phyloP scores from a whole-genome alignment of 2,329 filamentous ascomycete species.

The Cercospora nicotianae region DNA sequence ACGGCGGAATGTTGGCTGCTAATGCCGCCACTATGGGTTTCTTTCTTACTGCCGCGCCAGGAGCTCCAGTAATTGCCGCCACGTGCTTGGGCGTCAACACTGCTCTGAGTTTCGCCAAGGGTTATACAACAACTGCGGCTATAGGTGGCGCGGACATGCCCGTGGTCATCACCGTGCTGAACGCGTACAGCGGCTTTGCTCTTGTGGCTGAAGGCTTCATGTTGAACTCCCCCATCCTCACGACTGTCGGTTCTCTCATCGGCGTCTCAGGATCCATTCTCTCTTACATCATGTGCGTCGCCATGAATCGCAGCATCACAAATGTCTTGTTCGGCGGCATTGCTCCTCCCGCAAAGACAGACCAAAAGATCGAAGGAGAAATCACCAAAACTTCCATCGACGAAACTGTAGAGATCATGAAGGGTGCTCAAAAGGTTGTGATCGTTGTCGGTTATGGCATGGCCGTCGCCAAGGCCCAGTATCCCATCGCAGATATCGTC shows the following conservation, averaged over 20 bases:
- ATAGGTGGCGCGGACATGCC: slow-evolving; percentile 96
- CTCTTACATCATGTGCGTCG: slow-evolving; percentile 82
- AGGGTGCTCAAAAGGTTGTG: slow-evolving; percentile 79
- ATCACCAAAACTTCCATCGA: slow-evolving; percentile 77
- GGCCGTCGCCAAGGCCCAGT: slow-evolving; percentile 92
- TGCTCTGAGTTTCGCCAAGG: slow-evolving; percentile 76
- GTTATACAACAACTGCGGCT: slow-evolving; percentile 81
- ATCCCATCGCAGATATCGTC: slow-evolving; percentile 82
- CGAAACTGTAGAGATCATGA: slow-evolving; percentile 73
- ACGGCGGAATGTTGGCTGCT: slow-evolving; percentile 69
- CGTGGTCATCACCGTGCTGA: slow-evolving; percentile 85
- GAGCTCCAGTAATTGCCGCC: slow-evolving; percentile 74
- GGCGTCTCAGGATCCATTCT: slow-evolving; percentile 86
- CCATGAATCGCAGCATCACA: slow-evolving; percentile 87
- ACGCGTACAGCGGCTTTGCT: slow-evolving; percentile 88
- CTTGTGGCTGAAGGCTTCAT: slow-evolving; percentile 89
- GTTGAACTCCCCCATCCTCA: slow-evolving; percentile 82
- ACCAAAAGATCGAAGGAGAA: slow-evolving; percentile 76
- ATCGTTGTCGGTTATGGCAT: slow-evolving; percentile 92
- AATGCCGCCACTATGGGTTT: slow-evolving; percentile 82
- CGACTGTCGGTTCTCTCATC: slow-evolving; percentile 81
- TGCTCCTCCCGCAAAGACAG: slow-evolving; percentile 59
- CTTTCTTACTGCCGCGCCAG: slow-evolving; percentile 79
- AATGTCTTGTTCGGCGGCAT: slow-evolving; percentile 89
- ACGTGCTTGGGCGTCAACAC: slow-evolving; percentile 75